Base-by-base conservation (phyloP, 352 stramenopile genomes). In the Phytophthora kernoviae region DNA sequence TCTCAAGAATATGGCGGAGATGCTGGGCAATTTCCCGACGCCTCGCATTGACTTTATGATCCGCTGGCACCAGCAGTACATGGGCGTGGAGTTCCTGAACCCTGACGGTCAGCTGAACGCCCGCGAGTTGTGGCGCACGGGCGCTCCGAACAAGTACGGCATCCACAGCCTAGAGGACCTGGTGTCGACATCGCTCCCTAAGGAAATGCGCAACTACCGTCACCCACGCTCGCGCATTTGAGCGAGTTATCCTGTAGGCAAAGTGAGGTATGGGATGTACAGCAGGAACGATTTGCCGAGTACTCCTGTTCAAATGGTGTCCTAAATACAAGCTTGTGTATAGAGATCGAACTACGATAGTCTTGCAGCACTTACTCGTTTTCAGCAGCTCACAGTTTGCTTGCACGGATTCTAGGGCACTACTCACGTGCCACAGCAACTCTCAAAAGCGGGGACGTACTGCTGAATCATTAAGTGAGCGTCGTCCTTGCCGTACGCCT, bases 21-120 rank as follows among this genome's bases (percentile, higher is more conserved):
- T 96, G 80, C 76, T 96, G 48, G 91, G 90, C 62, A 97, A 97
- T 70, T 96, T 97, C 60, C 91, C 91, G 9, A 97, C 90, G 44
- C 91, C 91, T 11, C 87, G 87, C 49, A 96, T 97, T 34, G 88
- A 97, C 76, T 96, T 97, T 46, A 96, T 97, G 79, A 97, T 97
- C 68, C 84, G 90, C 43, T 97, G 91, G 91, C 90, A 97, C 75
- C 91, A 97, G 79, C 83, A 93, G 68, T 78, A 87, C 74, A 97
- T 97, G 91, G 82, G 72, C 41, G 84, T 96, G 37, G 77, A 85
- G 37, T 97, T 96, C 75, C 64, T 97, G 20, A 85, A 77, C 47
- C 54, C 81, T 2, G 89, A 97, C 53, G 88, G 88, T 27, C 88
- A 96, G 65, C 77, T 97, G 34, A 97, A 97, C 55, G 80, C 91